These are phyloP conservation scores for Brassica juncea DNA, from an alignment of 345 rosid genomes.

Conservation along the genomic window DNA sequence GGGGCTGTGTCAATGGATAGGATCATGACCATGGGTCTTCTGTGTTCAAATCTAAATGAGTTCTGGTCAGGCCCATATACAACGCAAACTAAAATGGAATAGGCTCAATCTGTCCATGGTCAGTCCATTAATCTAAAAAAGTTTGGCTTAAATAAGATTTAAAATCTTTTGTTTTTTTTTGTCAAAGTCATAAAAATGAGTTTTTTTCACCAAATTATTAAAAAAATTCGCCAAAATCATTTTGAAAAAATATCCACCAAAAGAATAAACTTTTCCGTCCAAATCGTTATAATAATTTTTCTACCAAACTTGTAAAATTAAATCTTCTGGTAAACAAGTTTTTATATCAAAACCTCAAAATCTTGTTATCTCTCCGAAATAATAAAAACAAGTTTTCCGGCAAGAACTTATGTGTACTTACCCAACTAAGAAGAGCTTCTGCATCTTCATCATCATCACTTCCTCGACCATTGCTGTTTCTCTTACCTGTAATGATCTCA, in stretches of 20 bases:
- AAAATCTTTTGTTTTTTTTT: no score
- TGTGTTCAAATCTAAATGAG: background rate
- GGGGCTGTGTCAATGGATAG: background rate
- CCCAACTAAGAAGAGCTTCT: conserved; percentile 39
- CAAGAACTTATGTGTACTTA: conserved; percentile 17
- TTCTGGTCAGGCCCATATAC: no score
- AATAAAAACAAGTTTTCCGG: background rate
- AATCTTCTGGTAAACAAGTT: background rate
- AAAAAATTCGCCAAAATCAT: no score
- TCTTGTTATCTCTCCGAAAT: background rate
- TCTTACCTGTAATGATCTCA: conserved; percentile 36
- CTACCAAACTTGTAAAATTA: background rate
- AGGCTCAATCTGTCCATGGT: no score
- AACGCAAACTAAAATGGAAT: no score
- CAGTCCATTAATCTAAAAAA: no score
- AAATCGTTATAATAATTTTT: no score
- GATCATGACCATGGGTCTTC: background rate
- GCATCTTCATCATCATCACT: conserved; percentile 31
- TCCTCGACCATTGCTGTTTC: conserved; percentile 26
- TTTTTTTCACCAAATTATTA: background rate
- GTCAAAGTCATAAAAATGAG: no score
- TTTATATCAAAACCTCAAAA: no score
- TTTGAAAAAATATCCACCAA: no score
- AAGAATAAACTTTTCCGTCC: no score
- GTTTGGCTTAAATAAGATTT: no score